Base-by-base conservation (phyloP, 73 alveolate genomes). In the Durusdinium trenchii region DNA sequence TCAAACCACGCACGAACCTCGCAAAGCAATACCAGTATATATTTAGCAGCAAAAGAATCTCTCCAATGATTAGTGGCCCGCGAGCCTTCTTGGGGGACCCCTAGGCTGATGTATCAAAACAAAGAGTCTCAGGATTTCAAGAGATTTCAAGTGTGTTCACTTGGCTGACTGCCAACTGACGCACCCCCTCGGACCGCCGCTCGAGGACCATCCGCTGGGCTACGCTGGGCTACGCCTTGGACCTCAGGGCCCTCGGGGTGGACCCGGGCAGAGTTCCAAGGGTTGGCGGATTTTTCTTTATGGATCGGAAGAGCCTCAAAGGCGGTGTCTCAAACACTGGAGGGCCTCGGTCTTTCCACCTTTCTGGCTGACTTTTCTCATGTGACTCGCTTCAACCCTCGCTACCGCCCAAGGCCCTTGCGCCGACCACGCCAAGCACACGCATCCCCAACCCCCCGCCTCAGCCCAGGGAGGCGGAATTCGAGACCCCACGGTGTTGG, bases 401-500 rank as follows among this genome's bases (percentile, higher is more conserved):
- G 28, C 9, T 9, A 9, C 28, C 20, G 64, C 64, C 28, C 64
- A 20, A 9, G 64, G n/a, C n/a, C n/a, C n/a, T n/a, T n/a, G n/a
- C n/a, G n/a, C n/a, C n/a, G n/a, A n/a, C n/a, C n/a, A n/a, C n/a
- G n/a, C n/a, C n/a, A n/a, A n/a, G n/a, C n/a, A 9, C 84, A 73
- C 84, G 35, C 84, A n/a, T 16, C 84, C 84, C 84, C 69, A 23
- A n/a, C 40, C 28, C 30, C 81, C 3, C 87, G 40, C 97, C 97
- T 91, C 97, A 5, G 97, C 97, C 97, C 97, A 91, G 38, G 87
- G 97, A 35, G 97, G 97, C 30, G 97, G 97, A 43, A 91, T 47
- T 14, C 85, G 51, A n/a, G 97, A 67, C 57, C 89, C 97, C 5
- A 91, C 86, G 46, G 46, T 45, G 26, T 23, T 47, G 12, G 62